These are phyloP conservation scores for Zymoseptoria passerinii DNA, from an alignment of 2,329 filamentous ascomycete species.

Conservation along the genomic window DNA sequence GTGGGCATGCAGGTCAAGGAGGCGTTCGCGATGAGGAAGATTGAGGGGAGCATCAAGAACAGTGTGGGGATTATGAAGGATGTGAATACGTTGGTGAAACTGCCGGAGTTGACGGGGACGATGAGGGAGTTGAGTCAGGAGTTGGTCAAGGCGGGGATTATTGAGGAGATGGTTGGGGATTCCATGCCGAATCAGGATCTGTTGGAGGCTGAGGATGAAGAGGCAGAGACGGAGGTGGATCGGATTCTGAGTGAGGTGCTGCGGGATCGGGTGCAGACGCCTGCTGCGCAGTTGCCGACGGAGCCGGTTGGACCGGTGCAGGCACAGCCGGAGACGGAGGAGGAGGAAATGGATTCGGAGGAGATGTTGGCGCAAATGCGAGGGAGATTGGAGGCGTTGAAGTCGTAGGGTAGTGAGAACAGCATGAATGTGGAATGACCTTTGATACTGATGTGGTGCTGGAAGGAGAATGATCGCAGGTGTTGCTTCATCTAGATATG, in stretches of 20 bases:
- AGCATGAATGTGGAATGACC: conserved; percentile 33
- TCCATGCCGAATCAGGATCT: conserved; percentile 66
- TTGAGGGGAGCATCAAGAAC: conserved; percentile 81
- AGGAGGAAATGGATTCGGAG: conserved; percentile 75
- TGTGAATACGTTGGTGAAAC: conserved; percentile 73
- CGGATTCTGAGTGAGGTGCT: conserved; percentile 87
- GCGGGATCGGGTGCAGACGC: conserved; percentile 63
- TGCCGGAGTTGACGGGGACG: conserved; percentile 80
- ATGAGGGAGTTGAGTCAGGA: conserved; percentile 84
- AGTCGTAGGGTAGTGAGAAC: conserved; percentile 32
- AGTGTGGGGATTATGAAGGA: conserved; percentile 95
- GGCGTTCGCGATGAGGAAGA: conserved; percentile 90
- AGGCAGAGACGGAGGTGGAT: conserved; percentile 76
- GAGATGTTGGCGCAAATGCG: conserved; percentile 92
- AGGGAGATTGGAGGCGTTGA: conserved; percentile 78
- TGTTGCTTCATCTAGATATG: too few relatives aligned
- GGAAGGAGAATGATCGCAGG: too few relatives aligned
- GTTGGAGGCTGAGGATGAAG: conserved; percentile 63
- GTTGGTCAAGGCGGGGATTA: conserved; percentile 88
- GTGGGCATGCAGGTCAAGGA: conserved; percentile 98
- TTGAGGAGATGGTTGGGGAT: conserved; percentile 95
- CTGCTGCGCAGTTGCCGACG: conserved; percentile 46
- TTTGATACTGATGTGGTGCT: background rate
- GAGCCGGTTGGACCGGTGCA: conserved; percentile 45
- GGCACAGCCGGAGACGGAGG: conserved; percentile 47